A percentile compares a stretch with the other conserved stretches of the same genome.
Evolutionary conservation across 2,329 filamentous ascomycete species (phyloP).

Genomic region (Pseudogymnoascus sp.): DNA sequence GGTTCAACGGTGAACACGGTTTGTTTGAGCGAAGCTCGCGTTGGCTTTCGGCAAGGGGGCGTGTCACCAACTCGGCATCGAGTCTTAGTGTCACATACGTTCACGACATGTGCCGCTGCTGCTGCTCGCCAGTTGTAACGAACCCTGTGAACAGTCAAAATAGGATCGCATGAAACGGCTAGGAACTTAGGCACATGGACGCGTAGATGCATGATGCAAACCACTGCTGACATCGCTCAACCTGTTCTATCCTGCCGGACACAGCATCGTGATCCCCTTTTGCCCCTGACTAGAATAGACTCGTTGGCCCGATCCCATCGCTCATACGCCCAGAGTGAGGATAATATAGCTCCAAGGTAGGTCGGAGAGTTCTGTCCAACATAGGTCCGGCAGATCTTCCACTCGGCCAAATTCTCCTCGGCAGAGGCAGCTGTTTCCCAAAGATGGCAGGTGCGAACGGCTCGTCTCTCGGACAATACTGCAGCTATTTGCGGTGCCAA

Average conservation of each 20-base stretch:
- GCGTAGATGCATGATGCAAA: constrained; percentile 5
- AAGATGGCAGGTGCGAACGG: not conserved
- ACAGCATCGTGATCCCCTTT: not conserved
- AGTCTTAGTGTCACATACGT: not conserved
- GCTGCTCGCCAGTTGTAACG: not conserved
- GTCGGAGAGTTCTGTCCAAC: not conserved
- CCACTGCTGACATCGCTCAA: not conserved
- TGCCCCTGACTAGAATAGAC: constrained; percentile 2
- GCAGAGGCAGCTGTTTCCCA: not conserved
- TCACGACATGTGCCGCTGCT: not conserved
- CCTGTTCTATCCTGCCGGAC: not conserved
- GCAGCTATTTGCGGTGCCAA: not conserved
- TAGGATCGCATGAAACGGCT: not conserved
- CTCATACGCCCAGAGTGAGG: not conserved
- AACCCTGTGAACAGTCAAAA: not conserved
- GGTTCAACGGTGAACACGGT: not conserved
- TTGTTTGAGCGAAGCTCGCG: not conserved
- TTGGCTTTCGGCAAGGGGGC: not conserved
- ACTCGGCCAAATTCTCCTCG: not conserved
- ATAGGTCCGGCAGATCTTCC: not conserved
- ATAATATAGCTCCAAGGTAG: not conserved
- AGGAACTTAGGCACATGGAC: not conserved
- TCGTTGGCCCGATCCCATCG: not conserved
- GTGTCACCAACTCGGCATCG: not conserved
- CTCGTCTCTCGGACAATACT: constrained; percentile 7